Base-by-base conservation (phyloP, 176 grass and related monocot species). In the Bothriochloa decipiens region DNA sequence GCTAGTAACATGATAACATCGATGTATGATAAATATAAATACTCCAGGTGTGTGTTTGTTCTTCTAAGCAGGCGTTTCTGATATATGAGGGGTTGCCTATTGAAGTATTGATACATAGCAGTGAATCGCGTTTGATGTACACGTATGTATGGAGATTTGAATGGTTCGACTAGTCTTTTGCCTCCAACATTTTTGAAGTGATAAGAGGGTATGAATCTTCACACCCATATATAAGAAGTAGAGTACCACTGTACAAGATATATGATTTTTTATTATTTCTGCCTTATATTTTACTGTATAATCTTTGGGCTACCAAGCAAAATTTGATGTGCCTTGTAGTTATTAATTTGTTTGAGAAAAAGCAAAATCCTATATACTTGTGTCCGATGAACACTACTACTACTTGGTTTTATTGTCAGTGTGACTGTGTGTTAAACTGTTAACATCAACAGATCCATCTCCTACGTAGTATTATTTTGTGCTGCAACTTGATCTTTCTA, bases 11-110 rank as follows among this genome's bases (percentile, higher is more conserved):
- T 40, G 22, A 75, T 36, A 71, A 32, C 29, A 32, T 32, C 17
- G 5, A 69, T 71, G 0, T 81, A 58, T n/a, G n/a, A n/a, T n/a
- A n/a, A n/a, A n/a, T n/a, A n/a, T 81, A 17, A 57, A 62, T 57
- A 5, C 4, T 74, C 2, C 16, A 49, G 25, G 29, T 32, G 29
- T 62, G n/a, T 52, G 23, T 43, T 80, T 62, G 66, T 73, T 82
- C 79, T 46, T 46, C 72, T n/a, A n/a, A n/a, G n/a, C 25, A 49
- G 60, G 68, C 8, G 65, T 35, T 33, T 15, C 64, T 36, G 18
- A 46, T 50, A 25, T 14, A 45, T 36, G 18, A 22, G 47, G 17
- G 75, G 20, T 32, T 14, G 9, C 26, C 8, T 72, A 14, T 66
- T 66, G 42, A 28, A 37, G 2, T 4, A 36, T 36, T 0, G 3